Evolutionary conservation across 2,329 filamentous ascomycete species (phyloP).

Genomic region (Pseudocercospora pini-densiflorae): DNA sequence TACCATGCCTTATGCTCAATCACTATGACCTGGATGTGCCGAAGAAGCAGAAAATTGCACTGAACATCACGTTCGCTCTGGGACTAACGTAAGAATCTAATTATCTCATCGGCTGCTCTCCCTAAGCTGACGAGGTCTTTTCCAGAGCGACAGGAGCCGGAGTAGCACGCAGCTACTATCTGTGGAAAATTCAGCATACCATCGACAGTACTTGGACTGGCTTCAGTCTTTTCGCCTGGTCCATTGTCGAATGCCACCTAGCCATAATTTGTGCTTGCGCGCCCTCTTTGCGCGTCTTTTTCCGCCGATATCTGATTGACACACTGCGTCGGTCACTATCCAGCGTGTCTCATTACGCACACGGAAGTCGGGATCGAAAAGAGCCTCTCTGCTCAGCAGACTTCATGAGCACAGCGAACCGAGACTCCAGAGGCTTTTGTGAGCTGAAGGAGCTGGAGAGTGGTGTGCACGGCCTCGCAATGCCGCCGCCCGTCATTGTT

Average conservation of each 20-base stretch:
- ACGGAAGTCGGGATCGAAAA: conserved; percentile 1
- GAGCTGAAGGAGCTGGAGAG: conserved; percentile 22
- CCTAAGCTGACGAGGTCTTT: no score
- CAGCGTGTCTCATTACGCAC: conserved; percentile 22
- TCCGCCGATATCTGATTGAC: conserved; percentile 35
- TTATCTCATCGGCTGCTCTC: no score
- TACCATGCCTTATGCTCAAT: conserved; percentile 33
- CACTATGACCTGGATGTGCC: conserved; percentile 30
- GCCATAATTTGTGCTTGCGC: conserved; percentile 40
- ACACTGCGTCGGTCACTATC: conserved; percentile 23
- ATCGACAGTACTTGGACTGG: conserved; percentile 34
- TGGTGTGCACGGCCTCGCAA: conserved; percentile 18
- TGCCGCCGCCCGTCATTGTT: conserved; percentile 18
- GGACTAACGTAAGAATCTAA: conserved; percentile 24
- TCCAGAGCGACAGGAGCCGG: conserved; percentile 32
- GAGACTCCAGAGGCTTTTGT: conserved; percentile 11
- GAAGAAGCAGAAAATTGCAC: conserved; percentile 28
- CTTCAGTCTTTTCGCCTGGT: conserved; percentile 36
- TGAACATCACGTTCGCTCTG: conserved; percentile 32
- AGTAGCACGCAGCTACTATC: conserved; percentile 31
- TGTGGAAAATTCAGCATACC: conserved; percentile 27
- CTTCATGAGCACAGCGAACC: conserved; percentile 4
- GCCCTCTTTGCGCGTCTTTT: conserved; percentile 36
- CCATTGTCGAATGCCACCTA: conserved; percentile 35
- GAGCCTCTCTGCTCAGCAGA: conserved; percentile 1